Evolutionary conservation across 2,329 filamentous ascomycete genomes (phyloP).

Genomic region (Talaromyces albobiverticillius): DNA sequence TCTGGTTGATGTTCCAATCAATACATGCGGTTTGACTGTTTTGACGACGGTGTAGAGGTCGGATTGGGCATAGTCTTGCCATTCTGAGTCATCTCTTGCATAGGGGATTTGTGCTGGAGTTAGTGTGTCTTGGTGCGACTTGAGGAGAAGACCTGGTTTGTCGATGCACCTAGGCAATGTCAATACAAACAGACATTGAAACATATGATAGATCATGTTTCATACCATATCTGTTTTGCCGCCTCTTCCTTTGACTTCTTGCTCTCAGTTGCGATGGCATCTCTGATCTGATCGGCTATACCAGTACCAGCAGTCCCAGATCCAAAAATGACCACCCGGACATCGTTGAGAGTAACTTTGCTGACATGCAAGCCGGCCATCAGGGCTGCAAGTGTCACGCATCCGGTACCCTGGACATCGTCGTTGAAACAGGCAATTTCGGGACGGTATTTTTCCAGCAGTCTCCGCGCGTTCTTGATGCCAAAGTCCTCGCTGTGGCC

Average conservation of each 20-base stretch:
- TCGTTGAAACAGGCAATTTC: slow-evolving; percentile 85
- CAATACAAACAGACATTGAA: slow-evolving; percentile 3
- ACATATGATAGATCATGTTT: not conserved
- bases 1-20: slow-evolving; percentile 80
- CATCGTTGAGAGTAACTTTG: slow-evolving; percentile 63
- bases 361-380: slow-evolving; percentile 71
- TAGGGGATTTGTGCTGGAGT: slow-evolving; percentile 67
- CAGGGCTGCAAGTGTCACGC: slow-evolving; percentile 79
- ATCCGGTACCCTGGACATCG: slow-evolving; percentile 85
- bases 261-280: slow-evolving; percentile 70
- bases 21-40: slow-evolving; percentile 71
- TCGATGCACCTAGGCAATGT: slow-evolving; percentile 68
- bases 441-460: slow-evolving; percentile 72
- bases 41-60: slow-evolving; percentile 66
- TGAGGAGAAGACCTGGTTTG: slow-evolving; percentile 72
- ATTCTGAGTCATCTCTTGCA: slow-evolving; percentile 63
- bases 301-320: slow-evolving; percentile 79
- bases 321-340: slow-evolving; percentile 73
- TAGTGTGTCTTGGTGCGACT: slow-evolving; percentile 58
- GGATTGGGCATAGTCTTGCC: slow-evolving; percentile 54
- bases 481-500: slow-evolving; percentile 70
- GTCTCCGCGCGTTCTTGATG: slow-evolving; percentile 68
- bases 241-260: slow-evolving; percentile 70
- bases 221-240: slow-evolving; percentile 66
- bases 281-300: slow-evolving; percentile 79